These are phyloP conservation scores for Malus hybrid DNA, from an alignment of 331 rosid genomes.

Conservation along the genomic window DNA sequence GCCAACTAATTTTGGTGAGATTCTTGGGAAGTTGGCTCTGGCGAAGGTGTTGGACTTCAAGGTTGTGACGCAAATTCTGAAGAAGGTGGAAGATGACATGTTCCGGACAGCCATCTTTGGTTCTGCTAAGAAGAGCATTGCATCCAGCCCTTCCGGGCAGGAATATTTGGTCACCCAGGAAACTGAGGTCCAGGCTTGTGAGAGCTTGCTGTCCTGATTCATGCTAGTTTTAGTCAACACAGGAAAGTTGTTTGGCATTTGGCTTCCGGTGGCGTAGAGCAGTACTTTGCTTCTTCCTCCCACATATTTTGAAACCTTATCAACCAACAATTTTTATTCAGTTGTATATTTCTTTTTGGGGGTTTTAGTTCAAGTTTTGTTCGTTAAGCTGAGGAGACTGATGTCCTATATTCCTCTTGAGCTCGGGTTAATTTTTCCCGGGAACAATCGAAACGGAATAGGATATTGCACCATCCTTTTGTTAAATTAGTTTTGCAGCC, in stretches of 20 bases:
- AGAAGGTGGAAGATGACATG: conserved; percentile 61
- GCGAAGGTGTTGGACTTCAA: conserved; percentile 61
- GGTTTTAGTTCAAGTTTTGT: not conserved
- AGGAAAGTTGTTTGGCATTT: not conserved
- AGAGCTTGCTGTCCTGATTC: conserved; percentile 26
- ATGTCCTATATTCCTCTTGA: not conserved
- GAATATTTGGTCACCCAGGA: conserved; percentile 56
- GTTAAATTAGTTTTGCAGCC: not conserved
- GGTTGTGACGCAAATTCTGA: conserved; percentile 55
- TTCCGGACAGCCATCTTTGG: conserved; percentile 48
- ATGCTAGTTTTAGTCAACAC: not conserved
- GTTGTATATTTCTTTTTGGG: conserved; percentile 8
- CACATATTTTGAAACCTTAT: not conserved
- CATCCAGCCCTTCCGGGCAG: conserved; percentile 45
- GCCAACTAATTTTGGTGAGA: conserved; percentile 78
- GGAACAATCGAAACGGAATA: not conserved
- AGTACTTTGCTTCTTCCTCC: not conserved
- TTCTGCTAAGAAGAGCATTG: conserved; percentile 29
- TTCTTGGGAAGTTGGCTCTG: conserved; percentile 54
- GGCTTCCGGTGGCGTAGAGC: not conserved
- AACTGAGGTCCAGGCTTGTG: conserved; percentile 70
- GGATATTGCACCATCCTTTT: not conserved
- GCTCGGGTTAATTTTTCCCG: not conserved
- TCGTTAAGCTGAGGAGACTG: not conserved
- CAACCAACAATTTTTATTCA: not conserved